Conservation (phyloP, 2,329 filamentous ascomycete species). For the Colletotrichum simmondsii region DNA sequence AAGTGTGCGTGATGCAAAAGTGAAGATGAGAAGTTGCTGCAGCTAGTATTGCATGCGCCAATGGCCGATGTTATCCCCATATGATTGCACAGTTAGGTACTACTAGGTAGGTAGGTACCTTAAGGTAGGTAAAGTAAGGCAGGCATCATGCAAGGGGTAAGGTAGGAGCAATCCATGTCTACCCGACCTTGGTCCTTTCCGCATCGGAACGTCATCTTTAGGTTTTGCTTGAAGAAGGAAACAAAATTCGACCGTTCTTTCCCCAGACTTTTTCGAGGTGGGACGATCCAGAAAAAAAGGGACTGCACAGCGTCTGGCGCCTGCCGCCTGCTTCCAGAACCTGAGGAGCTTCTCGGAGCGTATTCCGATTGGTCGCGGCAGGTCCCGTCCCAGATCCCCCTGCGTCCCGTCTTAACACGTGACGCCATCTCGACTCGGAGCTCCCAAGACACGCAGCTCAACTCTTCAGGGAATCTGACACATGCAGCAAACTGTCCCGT, state of each 20-base stretch:
- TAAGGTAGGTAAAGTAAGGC: too few species aligned
- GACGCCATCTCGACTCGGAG: slow-evolving; percentile 29
- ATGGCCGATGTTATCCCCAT: not conserved
- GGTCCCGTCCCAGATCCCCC: slow-evolving; percentile 5
- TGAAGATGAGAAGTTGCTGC: not conserved
- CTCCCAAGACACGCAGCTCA: slow-evolving; percentile 13
- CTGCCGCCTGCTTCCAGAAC: slow-evolving; percentile 15
- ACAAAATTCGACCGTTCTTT: not conserved
- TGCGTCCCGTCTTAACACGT: slow-evolving; percentile 23
- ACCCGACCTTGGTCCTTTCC: too few species aligned
- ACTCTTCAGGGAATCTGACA: slow-evolving; percentile 13
- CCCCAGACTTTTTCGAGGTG: slow-evolving; percentile 29
- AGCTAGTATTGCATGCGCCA: not conserved
- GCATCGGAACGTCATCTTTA: not conserved
- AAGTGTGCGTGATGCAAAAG: too few species aligned
- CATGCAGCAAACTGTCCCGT: slow-evolving; percentile 14
- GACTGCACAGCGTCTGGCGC: not conserved
- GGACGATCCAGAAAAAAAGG: slow-evolving; percentile 21
- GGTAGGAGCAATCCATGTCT: not conserved
- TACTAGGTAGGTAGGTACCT: too few species aligned
- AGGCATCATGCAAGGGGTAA: not conserved
- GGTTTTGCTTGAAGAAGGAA: slow-evolving; percentile 9
- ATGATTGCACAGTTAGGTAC: not conserved
- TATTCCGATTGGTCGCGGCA: slow-evolving; percentile 12
- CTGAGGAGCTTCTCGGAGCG: not conserved